Evolutionary conservation across 371 early-diverging fungal genomes (phyloP).

Genomic region (Nematocida homosporus): DNA sequence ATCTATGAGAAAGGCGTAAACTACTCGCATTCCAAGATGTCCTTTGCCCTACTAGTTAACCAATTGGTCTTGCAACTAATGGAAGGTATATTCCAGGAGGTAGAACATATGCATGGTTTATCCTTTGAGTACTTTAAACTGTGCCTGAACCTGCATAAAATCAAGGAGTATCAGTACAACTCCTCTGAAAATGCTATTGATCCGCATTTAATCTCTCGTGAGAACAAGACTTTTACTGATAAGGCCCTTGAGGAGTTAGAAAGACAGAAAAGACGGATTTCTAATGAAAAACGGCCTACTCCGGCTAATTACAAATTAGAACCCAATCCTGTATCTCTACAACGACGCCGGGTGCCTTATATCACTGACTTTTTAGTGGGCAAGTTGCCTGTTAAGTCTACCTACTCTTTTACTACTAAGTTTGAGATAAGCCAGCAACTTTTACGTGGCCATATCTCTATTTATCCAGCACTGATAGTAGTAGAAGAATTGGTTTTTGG

Average conservation of each 20-base stretch:
- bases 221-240: not conserved
- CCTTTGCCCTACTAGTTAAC: constrained; percentile 35
- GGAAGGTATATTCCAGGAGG: constrained; percentile 21
- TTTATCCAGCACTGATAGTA: not conserved
- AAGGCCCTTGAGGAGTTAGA: constrained; percentile 26
- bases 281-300: constrained; percentile 35
- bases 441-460: constrained; percentile 6
- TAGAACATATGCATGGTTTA: constrained; percentile 20
- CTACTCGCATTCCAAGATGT: constrained; percentile 42
- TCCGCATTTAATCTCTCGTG: not conserved
- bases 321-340: not conserved
- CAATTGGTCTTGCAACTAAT: constrained; percentile 14
- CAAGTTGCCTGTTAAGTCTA: not conserved
- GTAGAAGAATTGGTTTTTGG: constrained; percentile 34
- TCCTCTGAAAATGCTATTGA: constrained; percentile 5
- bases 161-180: constrained; percentile 27
- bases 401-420: not conserved
- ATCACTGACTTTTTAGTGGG: not conserved
- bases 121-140: constrained; percentile 1
- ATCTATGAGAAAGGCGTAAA: constrained; percentile 46
- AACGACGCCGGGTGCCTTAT: not conserved
- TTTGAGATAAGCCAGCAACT: not conserved
- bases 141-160: constrained; percentile 1
- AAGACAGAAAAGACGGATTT: constrained; percentile 42
- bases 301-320: not conserved